Conservation (phyloP, 495 filamentous ascomycete species). For the Baudoinia panamericana region DNA sequence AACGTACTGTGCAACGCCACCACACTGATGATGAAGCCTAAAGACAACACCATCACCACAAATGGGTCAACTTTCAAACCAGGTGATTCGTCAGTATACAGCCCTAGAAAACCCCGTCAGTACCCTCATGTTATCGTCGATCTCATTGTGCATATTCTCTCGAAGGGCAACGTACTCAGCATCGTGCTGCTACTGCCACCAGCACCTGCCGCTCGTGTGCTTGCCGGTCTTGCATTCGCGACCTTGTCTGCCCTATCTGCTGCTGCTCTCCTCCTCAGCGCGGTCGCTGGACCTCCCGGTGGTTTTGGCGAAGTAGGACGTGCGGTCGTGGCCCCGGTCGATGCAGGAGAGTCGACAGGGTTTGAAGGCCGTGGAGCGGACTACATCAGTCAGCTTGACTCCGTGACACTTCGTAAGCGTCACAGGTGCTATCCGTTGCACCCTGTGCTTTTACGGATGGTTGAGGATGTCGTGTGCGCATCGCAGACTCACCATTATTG, state of each 20-base stretch:
- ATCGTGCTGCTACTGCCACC: slow-evolving; percentile 95
- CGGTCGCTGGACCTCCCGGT: slow-evolving; percentile 90
- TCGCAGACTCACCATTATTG: no score
- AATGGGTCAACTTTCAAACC: slow-evolving; percentile 95
- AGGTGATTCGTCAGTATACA: slow-evolving; percentile 98
- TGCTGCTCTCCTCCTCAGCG: slow-evolving; percentile 82
- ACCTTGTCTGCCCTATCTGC: slow-evolving; percentile 91
- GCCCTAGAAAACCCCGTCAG: slow-evolving; percentile 35
- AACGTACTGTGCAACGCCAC: slow-evolving; percentile 88
- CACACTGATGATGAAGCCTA: slow-evolving; percentile 97
- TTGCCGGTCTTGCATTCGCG: slow-evolving; percentile 78
- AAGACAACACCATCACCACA: slow-evolving; percentile 81
- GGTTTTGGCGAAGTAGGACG: slow-evolving; percentile 76
- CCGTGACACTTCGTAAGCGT: no score
- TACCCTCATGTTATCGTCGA: slow-evolving; percentile 11
- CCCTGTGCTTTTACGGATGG: no score
- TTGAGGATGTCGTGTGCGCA: no score
- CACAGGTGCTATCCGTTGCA: no score
- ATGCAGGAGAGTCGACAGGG: slow-evolving; percentile 36
- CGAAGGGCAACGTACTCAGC: slow-evolving; percentile 68
- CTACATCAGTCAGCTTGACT: slow-evolving; percentile 34
- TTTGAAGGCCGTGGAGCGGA: slow-evolving; percentile 65
- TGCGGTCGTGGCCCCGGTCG: slow-evolving; percentile 50
- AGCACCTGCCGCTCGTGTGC: slow-evolving; percentile 83
- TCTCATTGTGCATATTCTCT: background rate